Evolutionary conservation across 768 basidiomycete species (phyloP).

Genomic region (Candolleomyces efflorescens): DNA sequence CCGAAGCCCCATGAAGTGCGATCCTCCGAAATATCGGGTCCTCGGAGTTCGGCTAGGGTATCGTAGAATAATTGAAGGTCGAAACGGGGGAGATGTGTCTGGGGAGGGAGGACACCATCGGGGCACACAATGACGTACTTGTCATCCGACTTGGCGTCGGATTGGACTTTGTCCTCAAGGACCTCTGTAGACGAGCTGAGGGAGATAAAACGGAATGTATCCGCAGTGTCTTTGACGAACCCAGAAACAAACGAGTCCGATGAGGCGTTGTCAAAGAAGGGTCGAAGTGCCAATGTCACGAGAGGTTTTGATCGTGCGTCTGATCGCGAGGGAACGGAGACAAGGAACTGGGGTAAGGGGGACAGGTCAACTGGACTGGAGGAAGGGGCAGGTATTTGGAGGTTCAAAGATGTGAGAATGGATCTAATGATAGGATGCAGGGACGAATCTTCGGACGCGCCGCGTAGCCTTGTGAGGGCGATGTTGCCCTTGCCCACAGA

Average conservation of each 20-base stretch:
- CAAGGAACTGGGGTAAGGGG: constrained; percentile 57
- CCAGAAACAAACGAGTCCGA: constrained; percentile 1
- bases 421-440: constrained; percentile 20
- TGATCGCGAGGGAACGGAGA: constrained; percentile 40
- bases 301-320: constrained; percentile 37
- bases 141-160: constrained; percentile 28
- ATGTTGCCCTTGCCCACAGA: constrained; percentile 17
- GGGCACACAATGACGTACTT: constrained; percentile 54
- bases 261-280: constrained; percentile 21
- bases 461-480: background rate
- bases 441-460: background rate
- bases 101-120: constrained; percentile 43
- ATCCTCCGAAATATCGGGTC: constrained; percentile 17
- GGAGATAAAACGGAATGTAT: constrained; percentile 62
- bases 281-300: constrained; percentile 30
- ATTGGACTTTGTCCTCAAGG: constrained; percentile 16
- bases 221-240: constrained; percentile 59
- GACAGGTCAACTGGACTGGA: constrained; percentile 33
- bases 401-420: constrained; percentile 31
- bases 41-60: constrained; percentile 33
- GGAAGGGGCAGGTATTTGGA: constrained; percentile 27
- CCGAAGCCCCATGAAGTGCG: constrained; percentile 53
- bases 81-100: constrained; percentile 67
- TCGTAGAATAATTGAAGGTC: constrained; percentile 58
- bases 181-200: constrained; percentile 26